Percentiles rank a stretch among this genome's conserved stretches.
Evolutionary conservation across 1,139 yeast species (phyloP).

Genomic region (Magnusiomyces suaveolens): DNA sequence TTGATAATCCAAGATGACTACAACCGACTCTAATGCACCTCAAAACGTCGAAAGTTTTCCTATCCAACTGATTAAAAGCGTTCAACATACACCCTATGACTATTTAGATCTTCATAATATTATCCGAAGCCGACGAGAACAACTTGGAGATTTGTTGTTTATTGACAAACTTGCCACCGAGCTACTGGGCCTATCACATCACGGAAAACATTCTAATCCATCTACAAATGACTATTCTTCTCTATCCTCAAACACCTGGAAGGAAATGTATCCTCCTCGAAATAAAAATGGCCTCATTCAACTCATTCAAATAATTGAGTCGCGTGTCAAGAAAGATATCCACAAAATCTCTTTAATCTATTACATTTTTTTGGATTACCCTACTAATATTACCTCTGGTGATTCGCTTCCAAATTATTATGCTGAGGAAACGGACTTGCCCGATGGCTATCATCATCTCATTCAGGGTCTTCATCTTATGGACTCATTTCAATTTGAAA

Average conservation of each 20-base stretch:
- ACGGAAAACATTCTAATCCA: not conserved
- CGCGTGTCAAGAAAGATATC: not conserved
- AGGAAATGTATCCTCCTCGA: conserved; percentile 9
- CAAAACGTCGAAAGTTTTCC: conserved; percentile 20
- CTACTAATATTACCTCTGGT: conserved; percentile 15
- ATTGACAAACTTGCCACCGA: conserved; percentile 24
- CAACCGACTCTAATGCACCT: too few species aligned
- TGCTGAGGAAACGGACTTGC: conserved; percentile 25
- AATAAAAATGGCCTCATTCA: conserved; percentile 2
- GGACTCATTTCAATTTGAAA: conserved; percentile 18
- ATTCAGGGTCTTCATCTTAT: conserved; percentile 23
- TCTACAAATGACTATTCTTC: not conserved
- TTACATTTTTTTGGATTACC: conserved; percentile 27
- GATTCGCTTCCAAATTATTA: conserved; percentile 25
- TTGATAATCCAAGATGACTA: too few species aligned
- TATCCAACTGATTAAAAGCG: conserved; percentile 22
- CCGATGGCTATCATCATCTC: conserved; percentile 21
- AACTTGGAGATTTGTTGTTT: conserved; percentile 19
- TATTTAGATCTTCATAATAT: conserved; percentile 5
- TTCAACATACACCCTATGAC: conserved; percentile 22
- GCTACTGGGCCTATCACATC: conserved; percentile 12
- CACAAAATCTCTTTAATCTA: conserved; percentile 19
- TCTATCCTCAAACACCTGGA: not conserved
- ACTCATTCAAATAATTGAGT: conserved; percentile 7
- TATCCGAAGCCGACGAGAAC: conserved; percentile 13